A percentile compares a stretch with the other conserved stretches of the same genome.
These are phyloP conservation scores for Kuraishia molischiana DNA, from an alignment of 805 yeast species.

Conservation along the genomic window DNA sequence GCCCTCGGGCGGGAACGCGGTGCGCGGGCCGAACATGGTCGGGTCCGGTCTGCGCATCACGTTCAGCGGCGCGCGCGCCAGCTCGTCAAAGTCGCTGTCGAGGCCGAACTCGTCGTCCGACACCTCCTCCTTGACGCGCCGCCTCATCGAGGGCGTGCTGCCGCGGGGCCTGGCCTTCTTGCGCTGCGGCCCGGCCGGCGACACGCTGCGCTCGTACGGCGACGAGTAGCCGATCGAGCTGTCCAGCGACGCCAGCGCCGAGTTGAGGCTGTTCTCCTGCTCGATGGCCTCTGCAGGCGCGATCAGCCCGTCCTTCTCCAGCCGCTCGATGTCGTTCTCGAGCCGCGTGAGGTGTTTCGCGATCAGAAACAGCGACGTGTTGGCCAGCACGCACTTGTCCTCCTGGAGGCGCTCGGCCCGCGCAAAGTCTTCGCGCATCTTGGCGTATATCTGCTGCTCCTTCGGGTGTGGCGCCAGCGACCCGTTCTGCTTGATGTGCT, in stretches of 20 bases:
- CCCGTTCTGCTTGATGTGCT: slow-evolving; percentile 75
- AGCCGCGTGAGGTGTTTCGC: slow-evolving; percentile 65
- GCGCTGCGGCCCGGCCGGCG: background rate
- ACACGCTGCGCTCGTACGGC: background rate
- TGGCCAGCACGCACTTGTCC: slow-evolving; percentile 71
- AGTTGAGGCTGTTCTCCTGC: slow-evolving; percentile 4
- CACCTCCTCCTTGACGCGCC: slow-evolving; percentile 1
- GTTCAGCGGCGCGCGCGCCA: background rate
- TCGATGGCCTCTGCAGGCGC: slow-evolving; percentile 34
- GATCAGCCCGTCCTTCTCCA: slow-evolving; percentile 75
- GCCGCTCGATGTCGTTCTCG: slow-evolving; percentile 63
- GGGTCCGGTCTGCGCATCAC: background rate
- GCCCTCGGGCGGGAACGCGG: background rate
- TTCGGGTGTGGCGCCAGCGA: slow-evolving; percentile 74
- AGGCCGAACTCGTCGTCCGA: background rate
- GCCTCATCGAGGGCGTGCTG: background rate
- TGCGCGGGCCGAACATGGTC: background rate
- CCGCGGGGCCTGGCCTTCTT: background rate
- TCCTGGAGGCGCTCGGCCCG: slow-evolving; percentile 54
- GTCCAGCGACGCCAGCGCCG: slow-evolving; percentile 1
- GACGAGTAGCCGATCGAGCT: background rate
- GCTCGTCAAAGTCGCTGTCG: background rate
- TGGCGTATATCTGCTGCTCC: slow-evolving; percentile 56
- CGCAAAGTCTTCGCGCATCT: slow-evolving; percentile 60
- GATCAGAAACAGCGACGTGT: slow-evolving; percentile 72